Base-by-base conservation (phyloP, 257 asterid genomes). In the Solanum medicagineum region DNA sequence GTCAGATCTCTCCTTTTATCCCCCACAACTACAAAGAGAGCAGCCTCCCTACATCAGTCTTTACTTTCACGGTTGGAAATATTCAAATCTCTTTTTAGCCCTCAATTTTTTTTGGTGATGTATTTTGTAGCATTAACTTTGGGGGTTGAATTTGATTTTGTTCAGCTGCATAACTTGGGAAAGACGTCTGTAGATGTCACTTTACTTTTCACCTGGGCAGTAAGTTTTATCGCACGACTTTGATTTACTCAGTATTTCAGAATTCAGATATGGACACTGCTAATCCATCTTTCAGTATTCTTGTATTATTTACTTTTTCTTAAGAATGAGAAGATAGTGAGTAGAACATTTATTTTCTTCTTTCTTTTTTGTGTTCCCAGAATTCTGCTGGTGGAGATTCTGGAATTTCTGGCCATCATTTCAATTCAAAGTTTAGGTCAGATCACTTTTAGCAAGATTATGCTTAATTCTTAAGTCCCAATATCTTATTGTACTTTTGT, bases 151-250 rank as follows among this genome's bases (percentile, higher is more conserved):
- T 85, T 83, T 87, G 86, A 73, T 87, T 87, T 26, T 86, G 45
- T 86, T 83, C 98, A 97, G 99, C 63, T 97, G 87, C 91, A 93
- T 82, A 97, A 97, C 90, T 88, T 86, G 85, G 98, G 95, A 85
- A 91, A 90, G 87, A 87, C 90, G 26, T 88, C 92, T 83, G 98
- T 98, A 20, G 92, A 92, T 89, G 94, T 87, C 85, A 95, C 98
- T 83, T 92, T 95, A 94, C 96, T 97, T 81, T 97, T 97, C 90
- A 93, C 98, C 75, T 97, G 98, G 98, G 98, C 98, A 20, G 99
- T 97, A 89, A 87, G 97, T 89, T 87, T 73, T 68, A 65, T 73
- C 74, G 53, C 29, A 85, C 85, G 56, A 24, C 83, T 79, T 79
- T 79, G 65, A 53, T 79, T 26, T 79, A 79, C 65, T 53, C 83